Evolutionary conservation across 2,329 filamentous ascomycete species (phyloP).

Genomic region (Fusarium chlamydosporum): DNA sequence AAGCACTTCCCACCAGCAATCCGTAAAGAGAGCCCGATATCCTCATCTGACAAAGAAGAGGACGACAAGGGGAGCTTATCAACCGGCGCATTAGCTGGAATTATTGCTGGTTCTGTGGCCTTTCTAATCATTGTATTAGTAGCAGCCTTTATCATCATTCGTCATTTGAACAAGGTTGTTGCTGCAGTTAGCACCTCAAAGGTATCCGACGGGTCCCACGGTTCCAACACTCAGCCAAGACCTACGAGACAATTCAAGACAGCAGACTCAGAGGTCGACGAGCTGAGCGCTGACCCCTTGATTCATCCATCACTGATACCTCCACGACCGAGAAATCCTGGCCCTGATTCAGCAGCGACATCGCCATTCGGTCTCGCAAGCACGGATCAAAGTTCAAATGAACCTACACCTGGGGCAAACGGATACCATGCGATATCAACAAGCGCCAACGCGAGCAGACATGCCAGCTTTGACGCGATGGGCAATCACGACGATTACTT

Average conservation of each 20-base stretch:
- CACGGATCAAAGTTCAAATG: slow-evolving; percentile 50
- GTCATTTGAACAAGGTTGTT: slow-evolving; percentile 64
- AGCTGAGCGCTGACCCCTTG: slow-evolving; percentile 60
- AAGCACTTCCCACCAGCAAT: slow-evolving; percentile 63
- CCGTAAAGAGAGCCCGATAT: slow-evolving; percentile 56
- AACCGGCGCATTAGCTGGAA: slow-evolving; percentile 64
- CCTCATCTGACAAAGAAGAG: slow-evolving; percentile 42
- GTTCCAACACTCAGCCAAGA: slow-evolving; percentile 51
- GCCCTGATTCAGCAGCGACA: slow-evolving; percentile 37
- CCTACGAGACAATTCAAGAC: slow-evolving; percentile 58
- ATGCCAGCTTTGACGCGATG: slow-evolving; percentile 51
- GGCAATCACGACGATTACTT: slow-evolving; percentile 52
- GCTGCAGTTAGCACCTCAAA: slow-evolving; percentile 57
- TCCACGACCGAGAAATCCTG: slow-evolving; percentile 48
- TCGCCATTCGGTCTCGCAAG: slow-evolving; percentile 44
- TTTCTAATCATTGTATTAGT: slow-evolving; percentile 64
- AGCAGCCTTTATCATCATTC: slow-evolving; percentile 64
- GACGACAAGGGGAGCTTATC: slow-evolving; percentile 56
- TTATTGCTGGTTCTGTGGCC: slow-evolving; percentile 65
- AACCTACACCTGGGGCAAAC: slow-evolving; percentile 47
- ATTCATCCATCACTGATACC: slow-evolving; percentile 58
- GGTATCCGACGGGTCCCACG: slow-evolving; percentile 51
- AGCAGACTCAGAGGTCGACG: slow-evolving; percentile 61
- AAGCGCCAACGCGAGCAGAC: slow-evolving; percentile 48
- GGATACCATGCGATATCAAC: slow-evolving; percentile 46